phyloP scores from a whole-genome alignment of 768 basidiomycete species.

The Phylloporus scabripes region DNA sequence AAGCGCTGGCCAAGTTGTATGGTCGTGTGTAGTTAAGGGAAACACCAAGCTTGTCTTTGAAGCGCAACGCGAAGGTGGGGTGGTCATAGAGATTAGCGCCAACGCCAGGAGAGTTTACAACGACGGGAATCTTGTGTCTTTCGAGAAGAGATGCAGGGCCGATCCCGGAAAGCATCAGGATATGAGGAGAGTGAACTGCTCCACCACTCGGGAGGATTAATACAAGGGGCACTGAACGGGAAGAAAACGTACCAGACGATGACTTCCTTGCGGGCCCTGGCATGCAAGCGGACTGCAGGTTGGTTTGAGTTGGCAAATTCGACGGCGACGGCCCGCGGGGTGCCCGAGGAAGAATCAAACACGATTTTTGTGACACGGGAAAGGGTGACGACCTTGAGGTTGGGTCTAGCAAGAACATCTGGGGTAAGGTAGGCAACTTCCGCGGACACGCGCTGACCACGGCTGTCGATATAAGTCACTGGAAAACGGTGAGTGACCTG shows the following conservation, averaged over 20 bases:
- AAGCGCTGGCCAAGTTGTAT: constrained; percentile 11
- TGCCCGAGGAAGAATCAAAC: constrained; percentile 39
- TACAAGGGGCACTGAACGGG: neutral
- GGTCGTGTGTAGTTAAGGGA: constrained; percentile 38
- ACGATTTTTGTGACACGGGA: constrained; percentile 55
- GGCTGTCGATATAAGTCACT: constrained; percentile 66
- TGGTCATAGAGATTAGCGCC: constrained; percentile 74
- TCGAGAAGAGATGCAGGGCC: constrained; percentile 59
- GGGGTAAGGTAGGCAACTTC: constrained; percentile 65
- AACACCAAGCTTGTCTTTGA: constrained; percentile 45
- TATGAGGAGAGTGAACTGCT: constrained; percentile 59
- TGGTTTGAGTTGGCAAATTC: constrained; percentile 43
- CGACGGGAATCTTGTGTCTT: constrained; percentile 46
- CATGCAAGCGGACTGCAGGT: constrained; percentile 33
- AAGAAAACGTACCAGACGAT: constrained; percentile 46
- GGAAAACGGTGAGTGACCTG: constrained; percentile 4
- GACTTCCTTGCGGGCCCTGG: constrained; percentile 52
- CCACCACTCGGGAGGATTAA: constrained; percentile 41
- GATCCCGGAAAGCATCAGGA: constrained; percentile 71
- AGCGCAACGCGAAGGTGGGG: constrained; percentile 44
- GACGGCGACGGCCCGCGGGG: constrained; percentile 52
- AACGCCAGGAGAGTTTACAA: constrained; percentile 66
- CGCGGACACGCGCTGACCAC: constrained; percentile 51
- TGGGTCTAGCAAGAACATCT: constrained; percentile 57
- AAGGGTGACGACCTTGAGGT: constrained; percentile 54